phyloP scores from a whole-genome alignment of 2,329 filamentous ascomycete species.

The Fusarium setosum region DNA sequence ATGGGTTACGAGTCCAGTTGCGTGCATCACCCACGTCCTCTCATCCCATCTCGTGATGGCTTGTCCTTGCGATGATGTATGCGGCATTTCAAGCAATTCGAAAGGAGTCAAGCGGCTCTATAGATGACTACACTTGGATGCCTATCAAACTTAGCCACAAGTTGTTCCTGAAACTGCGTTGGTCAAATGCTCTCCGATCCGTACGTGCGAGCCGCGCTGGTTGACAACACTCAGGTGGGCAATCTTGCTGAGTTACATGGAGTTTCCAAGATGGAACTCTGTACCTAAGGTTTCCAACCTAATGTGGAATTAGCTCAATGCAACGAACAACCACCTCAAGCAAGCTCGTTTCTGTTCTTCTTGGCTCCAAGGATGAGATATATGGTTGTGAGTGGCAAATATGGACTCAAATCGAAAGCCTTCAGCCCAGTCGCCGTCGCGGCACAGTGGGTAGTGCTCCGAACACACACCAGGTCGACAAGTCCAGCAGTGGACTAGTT shows the following conservation, averaged over 20 bases:
- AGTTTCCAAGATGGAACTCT: no score
- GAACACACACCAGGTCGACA: no score
- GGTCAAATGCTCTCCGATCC: no score
- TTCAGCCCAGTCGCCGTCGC: neutral
- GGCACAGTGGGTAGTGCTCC: no score
- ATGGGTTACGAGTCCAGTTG: neutral
- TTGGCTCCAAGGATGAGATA: neutral
- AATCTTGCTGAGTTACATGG: no score
- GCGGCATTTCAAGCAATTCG: neutral
- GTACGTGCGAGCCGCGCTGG: no score
- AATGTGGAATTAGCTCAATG: neutral
- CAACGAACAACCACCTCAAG: neutral
- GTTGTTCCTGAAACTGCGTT: no score
- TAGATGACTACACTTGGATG: no score
- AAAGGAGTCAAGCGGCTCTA: neutral
- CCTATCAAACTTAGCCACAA: no score
- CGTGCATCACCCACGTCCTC: neutral
- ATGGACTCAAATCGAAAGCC: neutral
- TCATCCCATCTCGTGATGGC: neutral
- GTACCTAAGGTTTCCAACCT: neutral
- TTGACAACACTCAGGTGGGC: no score
- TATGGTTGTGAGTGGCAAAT: neutral
- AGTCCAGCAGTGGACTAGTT: no score
- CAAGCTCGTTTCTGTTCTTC: neutral
- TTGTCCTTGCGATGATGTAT: neutral